A percentile compares a stretch with the other conserved stretches of the same genome.
Conservation (phyloP, 2,329 filamentous ascomycete species). For the Alternaria triticimaculans region DNA sequence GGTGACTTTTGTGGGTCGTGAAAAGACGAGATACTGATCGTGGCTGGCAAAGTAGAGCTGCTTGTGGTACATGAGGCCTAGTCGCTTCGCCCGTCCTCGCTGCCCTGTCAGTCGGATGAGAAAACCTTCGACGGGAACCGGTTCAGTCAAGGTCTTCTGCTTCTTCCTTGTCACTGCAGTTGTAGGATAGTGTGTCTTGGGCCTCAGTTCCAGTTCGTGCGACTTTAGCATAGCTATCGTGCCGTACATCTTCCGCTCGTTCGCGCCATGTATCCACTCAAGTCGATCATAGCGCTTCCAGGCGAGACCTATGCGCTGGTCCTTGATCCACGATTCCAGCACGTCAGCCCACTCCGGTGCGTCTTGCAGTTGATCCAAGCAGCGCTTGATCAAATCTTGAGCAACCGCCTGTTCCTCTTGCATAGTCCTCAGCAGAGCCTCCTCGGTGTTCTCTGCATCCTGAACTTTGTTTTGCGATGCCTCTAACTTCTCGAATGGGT, state of each 20-base stretch:
- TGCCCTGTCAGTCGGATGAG: conserved; percentile 70
- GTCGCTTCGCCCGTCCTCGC: conserved; percentile 62
- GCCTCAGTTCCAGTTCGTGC: conserved; percentile 70
- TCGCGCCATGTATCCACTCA: conserved; percentile 71
- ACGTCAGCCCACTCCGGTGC: conserved; percentile 66
- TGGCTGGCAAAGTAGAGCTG: conserved; percentile 70
- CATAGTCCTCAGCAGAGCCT: conserved; percentile 54
- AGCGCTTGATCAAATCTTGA: conserved; percentile 62
- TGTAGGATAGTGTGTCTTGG: conserved; percentile 69
- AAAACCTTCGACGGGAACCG: conserved; percentile 70
- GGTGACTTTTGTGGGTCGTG: conserved; percentile 63
- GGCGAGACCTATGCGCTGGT: conserved; percentile 67
- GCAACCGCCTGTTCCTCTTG: conserved; percentile 64
- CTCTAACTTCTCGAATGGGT: conserved; percentile 65
- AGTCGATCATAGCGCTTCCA: conserved; percentile 74
- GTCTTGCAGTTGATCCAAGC: conserved; percentile 64
- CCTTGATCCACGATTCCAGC: conserved; percentile 63
- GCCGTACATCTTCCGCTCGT: conserved; percentile 73
- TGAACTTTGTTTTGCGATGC: conserved; percentile 50
- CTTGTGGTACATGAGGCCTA: conserved; percentile 69
- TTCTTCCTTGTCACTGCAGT: conserved; percentile 51
- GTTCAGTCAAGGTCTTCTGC: conserved; percentile 60
- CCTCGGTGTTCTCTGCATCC: conserved; percentile 55
- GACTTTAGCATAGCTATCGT: conserved; percentile 71
- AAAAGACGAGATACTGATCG: conserved; percentile 68